Evolutionary conservation across 163 green algal species (phyloP).

Genomic region (Chlorella variabilis): DNA sequence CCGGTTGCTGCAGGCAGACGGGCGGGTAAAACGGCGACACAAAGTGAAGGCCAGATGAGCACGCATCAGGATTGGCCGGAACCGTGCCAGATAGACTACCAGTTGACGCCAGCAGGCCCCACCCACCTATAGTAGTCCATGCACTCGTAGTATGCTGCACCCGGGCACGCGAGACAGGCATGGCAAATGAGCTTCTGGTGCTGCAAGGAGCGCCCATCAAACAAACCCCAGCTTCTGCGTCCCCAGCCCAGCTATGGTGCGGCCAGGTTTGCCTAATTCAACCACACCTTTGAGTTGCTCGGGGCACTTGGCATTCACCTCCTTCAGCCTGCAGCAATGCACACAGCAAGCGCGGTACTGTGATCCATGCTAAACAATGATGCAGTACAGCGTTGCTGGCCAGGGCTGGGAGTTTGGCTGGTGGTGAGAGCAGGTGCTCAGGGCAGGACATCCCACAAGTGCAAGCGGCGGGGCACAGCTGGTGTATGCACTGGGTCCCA

Average conservation of each 20-base stretch:
- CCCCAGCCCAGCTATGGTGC: no score
- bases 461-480: no score
- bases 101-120: no score
- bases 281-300: slow-evolving; percentile 65
- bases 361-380: slow-evolving; percentile 1
- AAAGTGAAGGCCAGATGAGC: background rate
- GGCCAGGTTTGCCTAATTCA: no score
- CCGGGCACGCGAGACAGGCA: background rate
- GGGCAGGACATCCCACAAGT: no score
- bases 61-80: background rate
- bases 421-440: background rate
- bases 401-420: background rate
- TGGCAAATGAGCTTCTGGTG: no score
- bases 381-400: background rate
- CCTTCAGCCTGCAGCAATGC: slow-evolving; percentile 72
- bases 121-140: slow-evolving; percentile 83
- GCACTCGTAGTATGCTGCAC: slow-evolving; percentile 72
- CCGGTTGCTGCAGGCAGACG: slow-evolving; percentile 66
- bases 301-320: slow-evolving; percentile 69
- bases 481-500: no score
- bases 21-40: background rate
- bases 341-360: no score
- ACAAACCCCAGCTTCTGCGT: no score
- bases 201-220: background rate
- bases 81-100: no score